Evolutionary conservation across 2,329 filamentous ascomycete genomes (phyloP), one percentile per base, ranked within the genome.

Genomic region (Trematosphaeria pertusa): DNA sequence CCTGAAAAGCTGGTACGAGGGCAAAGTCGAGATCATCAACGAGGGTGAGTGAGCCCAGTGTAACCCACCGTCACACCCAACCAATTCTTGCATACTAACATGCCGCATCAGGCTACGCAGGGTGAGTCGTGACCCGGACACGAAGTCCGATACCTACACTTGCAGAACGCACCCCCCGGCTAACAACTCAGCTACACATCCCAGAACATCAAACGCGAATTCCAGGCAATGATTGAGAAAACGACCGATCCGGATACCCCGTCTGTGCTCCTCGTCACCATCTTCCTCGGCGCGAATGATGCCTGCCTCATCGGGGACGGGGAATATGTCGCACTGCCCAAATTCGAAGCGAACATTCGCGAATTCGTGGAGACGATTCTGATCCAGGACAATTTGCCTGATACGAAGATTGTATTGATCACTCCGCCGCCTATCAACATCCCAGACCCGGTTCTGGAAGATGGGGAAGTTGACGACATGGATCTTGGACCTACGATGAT

Each of bases 251-350:
- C 58, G 1, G n/a, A 9, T 14, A 55, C 61, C 1, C 37, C 60
- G 3, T 52, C 48, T n/a, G 71, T 67, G 5, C 60, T 73, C 18
- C 62, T 74, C 43, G 59, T 75, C 50, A 73, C 70, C 14, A 73
- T 74, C 46, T 72, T 73, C 44, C 44, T 74, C 7, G 72, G 73
- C 28, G 71, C 69, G 19, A 74, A 74, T 38, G 72, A 74, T 43
- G 71, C 71, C 18, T 72, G 65, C 46, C 46, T 72, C 20, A 33
- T 59, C n/a, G 40, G 21, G 12, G 40, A 46, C 3, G 30, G 30
- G 9, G 62, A 63, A 28, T 62, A 64, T 26, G 68, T 73, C 2
- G 67, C 72, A 2, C 52, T 73, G 19, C 48, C 54, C 3, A 46
- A 55, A 9, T 75, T 69, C 49, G 63, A 68, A 38, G 56, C 55